Base-by-base conservation (phyloP, 495 filamentous ascomycete species). In the Ascobolus immersus region DNA sequence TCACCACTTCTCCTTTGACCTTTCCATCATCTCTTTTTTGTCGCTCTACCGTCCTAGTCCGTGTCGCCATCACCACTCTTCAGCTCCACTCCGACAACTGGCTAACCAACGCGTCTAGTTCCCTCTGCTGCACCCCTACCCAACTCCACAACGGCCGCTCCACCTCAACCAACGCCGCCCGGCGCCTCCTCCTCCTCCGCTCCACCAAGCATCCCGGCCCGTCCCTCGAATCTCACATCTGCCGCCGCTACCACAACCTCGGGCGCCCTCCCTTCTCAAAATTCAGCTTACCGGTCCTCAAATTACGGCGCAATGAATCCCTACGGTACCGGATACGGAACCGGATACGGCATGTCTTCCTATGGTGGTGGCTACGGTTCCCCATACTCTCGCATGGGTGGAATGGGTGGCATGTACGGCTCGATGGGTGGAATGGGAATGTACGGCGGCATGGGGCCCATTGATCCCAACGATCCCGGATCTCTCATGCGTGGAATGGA, bases 401-500 rank as follows among this genome's bases (percentile, higher is more conserved):
- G 66, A 39, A 67, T 66, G 62, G 62, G 65, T 6, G 58, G 60
- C 28, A 61, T 56, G 37, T 36, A 55, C 19, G 62, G 60, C 31
- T 27, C 44, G 0, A 56, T 58, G 47, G 64, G 64, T 6, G 70
- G 68, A 24, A 64, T 71, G 61, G 56, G 60, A 4, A 57, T 58
- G 34, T 55, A 52, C 40, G 53, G 56, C 27, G 58, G 55, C 3
- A 57, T 52, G 39, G 54, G 55, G 15, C 56, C 55, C 2, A 54
- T 58, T 45, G 75, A 86, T 54, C 78, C 77, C 11, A 90, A 92
- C 52, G 80, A 94, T 46, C 78, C 81, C 5, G 79, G 80, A 45
- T 92, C 79, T 54, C 55, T 99, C 45, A 90, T 79, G 12, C 73
- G 84, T 47, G 71, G 73, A 13, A 91, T 94, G 57, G 72, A 65